Conservation (phyloP, 2,329 filamentous ascomycete genomes). For the Cladosporium velox region DNA sequence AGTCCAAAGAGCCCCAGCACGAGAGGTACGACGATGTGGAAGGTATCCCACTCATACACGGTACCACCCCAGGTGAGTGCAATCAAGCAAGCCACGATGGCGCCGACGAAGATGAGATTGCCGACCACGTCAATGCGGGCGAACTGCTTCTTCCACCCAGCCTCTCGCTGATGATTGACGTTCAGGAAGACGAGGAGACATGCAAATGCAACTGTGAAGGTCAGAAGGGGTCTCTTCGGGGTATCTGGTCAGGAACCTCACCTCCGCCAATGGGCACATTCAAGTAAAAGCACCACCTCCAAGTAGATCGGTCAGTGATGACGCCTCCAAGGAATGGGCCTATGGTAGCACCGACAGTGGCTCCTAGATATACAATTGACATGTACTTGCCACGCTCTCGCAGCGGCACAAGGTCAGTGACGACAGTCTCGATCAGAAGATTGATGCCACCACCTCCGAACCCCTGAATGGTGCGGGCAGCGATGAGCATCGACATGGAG, state of each 20-base stretch:
- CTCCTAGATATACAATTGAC: constrained; percentile 42
- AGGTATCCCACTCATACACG: constrained; percentile 46
- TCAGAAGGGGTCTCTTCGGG: neutral
- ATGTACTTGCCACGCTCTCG: constrained; percentile 49
- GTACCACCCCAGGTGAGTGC: constrained; percentile 50
- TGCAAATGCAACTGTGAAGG: constrained; percentile 27
- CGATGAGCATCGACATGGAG: constrained; percentile 51
- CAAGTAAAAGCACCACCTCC: constrained; percentile 51
- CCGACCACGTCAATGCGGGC: constrained; percentile 50
- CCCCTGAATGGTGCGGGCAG: constrained; percentile 57
- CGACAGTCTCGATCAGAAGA: constrained; percentile 51
- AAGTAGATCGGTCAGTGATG: constrained; percentile 40
- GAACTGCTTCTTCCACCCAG: constrained; percentile 11
- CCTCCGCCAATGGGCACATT: constrained; percentile 38
- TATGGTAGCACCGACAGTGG: constrained; percentile 45
- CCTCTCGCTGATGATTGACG: constrained; percentile 36
- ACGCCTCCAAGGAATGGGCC: constrained; percentile 49
- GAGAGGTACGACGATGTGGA: constrained; percentile 46
- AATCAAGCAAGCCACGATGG: constrained; percentile 45
- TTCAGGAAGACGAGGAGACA: constrained; percentile 42
- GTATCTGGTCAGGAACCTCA: neutral
- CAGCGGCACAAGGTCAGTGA: constrained; percentile 55
- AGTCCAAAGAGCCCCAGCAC: constrained; percentile 48
- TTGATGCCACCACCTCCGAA: constrained; percentile 50
- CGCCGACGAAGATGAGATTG: constrained; percentile 45